phyloP scores from a whole-genome alignment of 805 yeast species.

The Lachancea meyersii region DNA sequence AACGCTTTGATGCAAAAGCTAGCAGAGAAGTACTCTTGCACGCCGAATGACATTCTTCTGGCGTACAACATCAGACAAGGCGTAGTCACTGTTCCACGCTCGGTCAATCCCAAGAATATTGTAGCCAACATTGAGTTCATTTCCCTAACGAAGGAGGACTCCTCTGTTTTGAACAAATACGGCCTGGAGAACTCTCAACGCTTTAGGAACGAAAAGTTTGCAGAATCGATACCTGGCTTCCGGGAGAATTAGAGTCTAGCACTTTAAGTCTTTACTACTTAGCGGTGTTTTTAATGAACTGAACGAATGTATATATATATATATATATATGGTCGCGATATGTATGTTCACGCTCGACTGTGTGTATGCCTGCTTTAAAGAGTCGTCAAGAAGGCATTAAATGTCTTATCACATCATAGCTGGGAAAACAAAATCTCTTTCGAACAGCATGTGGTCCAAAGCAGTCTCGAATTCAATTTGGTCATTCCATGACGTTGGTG shows the following conservation, averaged over 20 bases:
- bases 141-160: slow-evolving; percentile 39
- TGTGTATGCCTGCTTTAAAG: background rate
- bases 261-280: background rate
- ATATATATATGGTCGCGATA: background rate
- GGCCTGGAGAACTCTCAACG: slow-evolving; percentile 32
- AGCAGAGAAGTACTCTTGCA: slow-evolving; percentile 49
- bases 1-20: slow-evolving; percentile 44
- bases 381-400: background rate
- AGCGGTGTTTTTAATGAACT: background rate
- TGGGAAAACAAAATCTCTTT: slow-evolving; percentile 9
- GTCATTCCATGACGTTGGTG: background rate
- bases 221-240: slow-evolving; percentile 27
- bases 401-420: slow-evolving; percentile 1
- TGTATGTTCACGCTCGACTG: background rate
- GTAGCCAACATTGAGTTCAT: slow-evolving; percentile 35
- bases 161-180: slow-evolving; percentile 32
- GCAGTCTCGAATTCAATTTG: slow-evolving; percentile 6
- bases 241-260: slow-evolving; percentile 13
- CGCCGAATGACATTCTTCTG: slow-evolving; percentile 50
- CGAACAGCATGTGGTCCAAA: slow-evolving; percentile 7
- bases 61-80: slow-evolving; percentile 63
- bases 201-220: slow-evolving; percentile 28
- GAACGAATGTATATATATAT: background rate
- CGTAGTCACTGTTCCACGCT: slow-evolving; percentile 60
- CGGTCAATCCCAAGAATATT: slow-evolving; percentile 62